phyloP scores from a whole-genome alignment of 176 grass and related monocot genomes.

The bread wheat (Triticum aestivum) region DNA sequence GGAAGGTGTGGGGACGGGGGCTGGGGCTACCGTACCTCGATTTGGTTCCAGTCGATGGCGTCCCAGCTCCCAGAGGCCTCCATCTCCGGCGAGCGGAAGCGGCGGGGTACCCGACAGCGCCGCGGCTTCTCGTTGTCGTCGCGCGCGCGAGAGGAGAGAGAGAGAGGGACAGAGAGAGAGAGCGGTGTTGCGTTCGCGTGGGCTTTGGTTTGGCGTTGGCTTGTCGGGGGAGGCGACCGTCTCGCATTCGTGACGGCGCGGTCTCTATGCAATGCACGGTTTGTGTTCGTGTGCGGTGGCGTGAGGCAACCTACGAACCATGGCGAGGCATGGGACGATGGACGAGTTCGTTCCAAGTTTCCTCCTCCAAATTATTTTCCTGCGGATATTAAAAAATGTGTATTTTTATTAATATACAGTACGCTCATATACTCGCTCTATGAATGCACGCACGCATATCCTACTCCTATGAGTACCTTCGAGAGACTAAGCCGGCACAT shows the following conservation, averaged over 20 bases:
- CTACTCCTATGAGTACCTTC: too few relatives aligned
- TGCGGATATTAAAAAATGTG: too few relatives aligned
- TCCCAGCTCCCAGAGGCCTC: conserved; percentile 58
- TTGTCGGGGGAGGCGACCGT: conserved; percentile 6
- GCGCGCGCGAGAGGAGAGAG: neutral
- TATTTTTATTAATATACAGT: too few relatives aligned
- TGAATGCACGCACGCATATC: too few relatives aligned
- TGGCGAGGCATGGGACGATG: neutral
- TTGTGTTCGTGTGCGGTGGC: neutral
- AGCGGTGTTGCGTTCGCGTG: neutral
- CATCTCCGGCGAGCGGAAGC: conserved; percentile 44
- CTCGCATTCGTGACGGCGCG: conserved; percentile 1
- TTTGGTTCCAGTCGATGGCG: conserved; percentile 58
- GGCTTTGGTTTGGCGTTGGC: conserved; percentile 11
- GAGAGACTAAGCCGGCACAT: too few relatives aligned
- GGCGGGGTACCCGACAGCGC: neutral
- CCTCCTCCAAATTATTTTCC: neutral
- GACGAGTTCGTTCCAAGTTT: conserved; percentile 1
- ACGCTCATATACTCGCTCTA: too few relatives aligned
- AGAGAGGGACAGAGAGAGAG: neutral
- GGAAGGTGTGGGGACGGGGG: neutral
- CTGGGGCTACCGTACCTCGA: conserved; percentile 28
- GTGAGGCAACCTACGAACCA: neutral
- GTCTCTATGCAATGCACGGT: neutral
- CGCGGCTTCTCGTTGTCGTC: conserved; percentile 32